Base-by-base conservation (phyloP, 352 stramenopile genomes). In the Globisporangium splendens region DNA sequence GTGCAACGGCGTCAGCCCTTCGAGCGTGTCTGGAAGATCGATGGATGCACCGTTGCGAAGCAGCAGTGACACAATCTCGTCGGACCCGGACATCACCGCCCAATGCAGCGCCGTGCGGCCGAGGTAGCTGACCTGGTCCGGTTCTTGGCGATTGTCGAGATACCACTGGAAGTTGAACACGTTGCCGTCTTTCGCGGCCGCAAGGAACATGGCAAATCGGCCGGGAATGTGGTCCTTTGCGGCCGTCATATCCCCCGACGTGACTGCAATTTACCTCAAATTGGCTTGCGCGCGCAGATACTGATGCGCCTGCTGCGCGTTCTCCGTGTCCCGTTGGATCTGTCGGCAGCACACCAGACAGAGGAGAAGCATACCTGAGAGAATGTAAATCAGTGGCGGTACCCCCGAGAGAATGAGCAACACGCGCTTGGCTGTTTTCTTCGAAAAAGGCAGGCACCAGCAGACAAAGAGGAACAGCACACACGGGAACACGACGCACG, bases 91-190 rank as follows among this genome's bases (percentile, higher is more conserved):
- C 12, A 88, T 61, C 12, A 76, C 70, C 1, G 79, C 81, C 79
- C 77, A 90, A 46, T 93, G 83, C 46, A 93, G 60, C 17, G 81
- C 79, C 39, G 66, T 85, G 20, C 79, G 69, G 21, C 83, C 83
- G 8, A 90, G 68, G 28, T 86, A 62, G 28, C 91, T 81, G 12
- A 72, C 63, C 68, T 93, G 69, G 53, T 91, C 79, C 17, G 86
- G 68, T 8, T 71, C 46, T 51, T 93, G 83, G 35, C 72, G 73
- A 58, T 70, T 81, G 46, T 75, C 66, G 20, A 93, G 56, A 56
- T 80, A 91, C 60, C 81, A 77, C 50, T 76, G 67, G 17, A 76
- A 73, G 35, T 76, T 86, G 28, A 72, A 61, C 8, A 72, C 47
- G 61, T 87, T 68, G 24, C 67, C 66, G 0, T 71, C 70, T 17